Conservation (phyloP, 805 yeast species). For the Candida chilensis region DNA sequence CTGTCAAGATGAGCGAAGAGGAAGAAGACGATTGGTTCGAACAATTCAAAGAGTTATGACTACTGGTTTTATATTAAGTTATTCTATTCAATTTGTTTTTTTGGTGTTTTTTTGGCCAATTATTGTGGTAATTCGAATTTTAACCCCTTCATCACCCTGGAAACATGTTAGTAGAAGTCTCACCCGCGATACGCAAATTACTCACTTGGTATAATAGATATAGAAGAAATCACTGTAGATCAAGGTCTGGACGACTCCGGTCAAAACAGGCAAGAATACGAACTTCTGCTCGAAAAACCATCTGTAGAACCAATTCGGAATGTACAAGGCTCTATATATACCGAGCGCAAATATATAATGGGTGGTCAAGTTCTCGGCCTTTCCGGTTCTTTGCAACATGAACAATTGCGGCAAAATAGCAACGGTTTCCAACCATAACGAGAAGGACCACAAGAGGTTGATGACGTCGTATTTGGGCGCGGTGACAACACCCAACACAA, state of each 20-base stretch:
- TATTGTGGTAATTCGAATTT: slow-evolving; percentile 62
- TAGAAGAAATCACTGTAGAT: slow-evolving; percentile 94
- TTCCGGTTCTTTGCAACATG: slow-evolving; percentile 82
- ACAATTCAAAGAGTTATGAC: slow-evolving; percentile 14
- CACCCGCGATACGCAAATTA: too few relatives aligned
- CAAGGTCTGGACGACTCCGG: slow-evolving; percentile 82
- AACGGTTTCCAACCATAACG: slow-evolving; percentile 86
- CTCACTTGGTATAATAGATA: slow-evolving; percentile 58
- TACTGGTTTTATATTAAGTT: too few relatives aligned
- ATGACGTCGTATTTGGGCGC: slow-evolving; percentile 51
- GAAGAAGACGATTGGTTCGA: slow-evolving; percentile 10
- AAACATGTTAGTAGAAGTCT: slow-evolving; percentile 5
- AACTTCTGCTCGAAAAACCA: slow-evolving; percentile 53
- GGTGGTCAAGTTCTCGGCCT: slow-evolving; percentile 77
- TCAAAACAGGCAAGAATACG: slow-evolving; percentile 62
- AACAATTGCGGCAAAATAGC: slow-evolving; percentile 91
- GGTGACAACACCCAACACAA: slow-evolving; percentile 49
- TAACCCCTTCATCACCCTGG: slow-evolving; percentile 66
- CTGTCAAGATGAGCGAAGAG: slow-evolving; percentile 6
- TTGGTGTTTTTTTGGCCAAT: too few relatives aligned
- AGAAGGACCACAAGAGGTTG: slow-evolving; percentile 80
- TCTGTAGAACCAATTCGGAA: slow-evolving; percentile 94
- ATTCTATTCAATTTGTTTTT: too few relatives aligned
- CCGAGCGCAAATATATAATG: slow-evolving; percentile 96
- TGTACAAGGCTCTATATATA: slow-evolving; percentile 76